Percentiles rank a stretch among this genome's conserved stretches.
These are phyloP conservation scores for Gilbertella persicaria DNA, from an alignment of 371 early-diverging fungal species.

Conservation along the genomic window DNA sequence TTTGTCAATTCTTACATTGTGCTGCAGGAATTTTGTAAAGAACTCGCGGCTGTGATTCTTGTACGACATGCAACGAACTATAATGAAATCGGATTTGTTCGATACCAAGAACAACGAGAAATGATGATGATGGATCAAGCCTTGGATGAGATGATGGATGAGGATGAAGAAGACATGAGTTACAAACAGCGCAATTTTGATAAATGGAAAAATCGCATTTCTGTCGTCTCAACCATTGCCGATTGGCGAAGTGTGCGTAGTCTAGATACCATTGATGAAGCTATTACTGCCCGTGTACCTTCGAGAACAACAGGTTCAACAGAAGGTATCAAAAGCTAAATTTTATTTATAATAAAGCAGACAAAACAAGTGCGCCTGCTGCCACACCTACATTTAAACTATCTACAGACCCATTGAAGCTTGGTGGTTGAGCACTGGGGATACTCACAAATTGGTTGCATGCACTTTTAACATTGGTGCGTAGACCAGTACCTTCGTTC, in stretches of 20 bases:
- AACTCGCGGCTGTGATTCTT: constrained; percentile 61
- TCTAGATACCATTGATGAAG: constrained; percentile 49
- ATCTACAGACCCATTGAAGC: constrained; percentile 45
- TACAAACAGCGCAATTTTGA: constrained; percentile 36
- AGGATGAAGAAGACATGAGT: constrained; percentile 33
- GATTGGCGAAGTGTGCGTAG: constrained; percentile 49
- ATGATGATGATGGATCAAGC: constrained; percentile 28
- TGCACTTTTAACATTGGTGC: constrained; percentile 43
- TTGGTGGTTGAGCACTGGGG: constrained; percentile 15
- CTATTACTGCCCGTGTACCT: constrained; percentile 39
- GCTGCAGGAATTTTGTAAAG: constrained; percentile 69
- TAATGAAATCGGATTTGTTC: constrained; percentile 37
- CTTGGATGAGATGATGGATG: constrained; percentile 20
- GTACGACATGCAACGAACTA: constrained; percentile 56
- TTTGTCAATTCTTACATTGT: constrained; percentile 67
- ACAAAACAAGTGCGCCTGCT: constrained; percentile 52
- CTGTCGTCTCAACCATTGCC: constrained; percentile 43
- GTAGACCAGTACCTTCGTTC: constrained; percentile 63
- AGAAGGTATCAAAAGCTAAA: constrained; percentile 8
- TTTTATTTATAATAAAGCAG: constrained; percentile 8
- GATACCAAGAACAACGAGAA: constrained; percentile 33
- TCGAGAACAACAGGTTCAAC: constrained; percentile 31
- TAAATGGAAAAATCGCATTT: constrained; percentile 51
- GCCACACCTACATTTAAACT: constrained; percentile 70
- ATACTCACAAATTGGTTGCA: constrained; percentile 51